Base-by-base conservation (phyloP, 176 grass and related monocot genomes). In the Carex pumila region DNA sequence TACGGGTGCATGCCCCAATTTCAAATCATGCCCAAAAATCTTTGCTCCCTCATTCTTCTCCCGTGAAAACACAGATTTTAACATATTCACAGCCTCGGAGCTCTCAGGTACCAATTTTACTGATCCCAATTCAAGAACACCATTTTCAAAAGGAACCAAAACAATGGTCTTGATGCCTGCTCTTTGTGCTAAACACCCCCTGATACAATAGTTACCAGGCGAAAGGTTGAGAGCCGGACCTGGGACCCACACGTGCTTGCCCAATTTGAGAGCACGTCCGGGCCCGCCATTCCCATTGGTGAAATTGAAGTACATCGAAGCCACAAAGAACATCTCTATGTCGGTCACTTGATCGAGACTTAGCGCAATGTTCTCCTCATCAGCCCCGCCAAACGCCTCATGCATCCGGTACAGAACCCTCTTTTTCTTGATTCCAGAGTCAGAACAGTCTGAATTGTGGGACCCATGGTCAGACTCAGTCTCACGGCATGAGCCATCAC, bases 261-360 rank as follows among this genome's bases (percentile, higher is more conserved):
- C 89, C 55, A 87, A 71, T 39, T 91, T 93, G 47, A 95, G 92
- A 69, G 84, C 91, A 70, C 81, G 88, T 12, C 96, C 96, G 8
- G 96, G 96, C 52, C 89, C 96, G 88, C 96, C 93, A 2, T 87
- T 86, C 65, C 85, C 81, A 6, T 71, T 88, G 0, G 96, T 88
- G 80, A 99, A 98, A 58, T 88, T 90, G 77, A 99, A 99, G 91
- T 95, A 99, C 96, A 99, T 99, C 29, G 96, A 99, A 9, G 90
- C 84, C 11, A 98, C 85, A 65, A 95, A 98, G 85, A 98, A 95
- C 93, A 98, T 91, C 62, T 98, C 96, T 3, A 91, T 91, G 32
- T 98, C 93, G 17, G 96, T 98, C 11, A 98, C 93, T 82, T 93
- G 89, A 77, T 95, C 96, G 58, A 98, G 94, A n/a, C 85, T 87